These are phyloP conservation scores for Saccharum hybrid DNA, from an alignment of 202 grass and related monocot genomes.

Conservation along the genomic window DNA sequence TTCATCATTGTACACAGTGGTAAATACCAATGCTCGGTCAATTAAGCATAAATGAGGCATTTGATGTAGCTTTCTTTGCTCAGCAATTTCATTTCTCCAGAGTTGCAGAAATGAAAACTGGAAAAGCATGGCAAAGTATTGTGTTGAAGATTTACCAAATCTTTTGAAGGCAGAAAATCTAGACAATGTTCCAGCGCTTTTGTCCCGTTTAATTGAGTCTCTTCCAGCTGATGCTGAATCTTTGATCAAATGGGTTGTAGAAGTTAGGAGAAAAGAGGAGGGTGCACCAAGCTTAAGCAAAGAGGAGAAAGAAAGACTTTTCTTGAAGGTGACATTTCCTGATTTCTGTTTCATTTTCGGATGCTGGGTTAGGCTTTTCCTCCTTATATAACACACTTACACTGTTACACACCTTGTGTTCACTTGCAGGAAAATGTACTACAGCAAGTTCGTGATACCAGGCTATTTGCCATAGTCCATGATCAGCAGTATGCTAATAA, in stretches of 20 bases:
- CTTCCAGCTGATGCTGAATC: slow-evolving; percentile 82
- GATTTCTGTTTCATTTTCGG: slow-evolving; percentile 28
- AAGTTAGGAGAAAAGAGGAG: slow-evolving; percentile 94
- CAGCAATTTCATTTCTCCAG: slow-evolving; percentile 48
- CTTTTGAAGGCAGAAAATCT: slow-evolving; percentile 65
- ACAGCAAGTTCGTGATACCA: slow-evolving; percentile 58
- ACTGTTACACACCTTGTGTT: not conserved
- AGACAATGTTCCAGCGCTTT: slow-evolving; percentile 53
- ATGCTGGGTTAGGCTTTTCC: slow-evolving; percentile 28
- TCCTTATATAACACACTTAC: slow-evolving; percentile 33
- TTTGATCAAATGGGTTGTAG: slow-evolving; percentile 90
- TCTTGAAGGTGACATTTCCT: slow-evolving; percentile 59
- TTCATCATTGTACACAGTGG: slow-evolving; percentile 82
- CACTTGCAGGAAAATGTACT: slow-evolving; percentile 62
- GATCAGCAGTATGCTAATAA: slow-evolving; percentile 45
- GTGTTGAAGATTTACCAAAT: slow-evolving; percentile 68
- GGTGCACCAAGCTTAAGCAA: slow-evolving; percentile 59
- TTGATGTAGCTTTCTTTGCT: slow-evolving; percentile 13
- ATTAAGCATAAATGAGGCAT: not conserved
- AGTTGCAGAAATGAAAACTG: slow-evolving; percentile 80
- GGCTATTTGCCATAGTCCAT: slow-evolving; percentile 49
- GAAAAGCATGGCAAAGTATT: slow-evolving; percentile 75
- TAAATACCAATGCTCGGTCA: slow-evolving; percentile 47
- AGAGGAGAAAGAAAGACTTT: slow-evolving; percentile 78
- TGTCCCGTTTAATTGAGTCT: slow-evolving; percentile 60